Evolutionary conservation across 1,284 basidiomycete species (phyloP).

Genomic region (Apiotrichum laibachii): DNA sequence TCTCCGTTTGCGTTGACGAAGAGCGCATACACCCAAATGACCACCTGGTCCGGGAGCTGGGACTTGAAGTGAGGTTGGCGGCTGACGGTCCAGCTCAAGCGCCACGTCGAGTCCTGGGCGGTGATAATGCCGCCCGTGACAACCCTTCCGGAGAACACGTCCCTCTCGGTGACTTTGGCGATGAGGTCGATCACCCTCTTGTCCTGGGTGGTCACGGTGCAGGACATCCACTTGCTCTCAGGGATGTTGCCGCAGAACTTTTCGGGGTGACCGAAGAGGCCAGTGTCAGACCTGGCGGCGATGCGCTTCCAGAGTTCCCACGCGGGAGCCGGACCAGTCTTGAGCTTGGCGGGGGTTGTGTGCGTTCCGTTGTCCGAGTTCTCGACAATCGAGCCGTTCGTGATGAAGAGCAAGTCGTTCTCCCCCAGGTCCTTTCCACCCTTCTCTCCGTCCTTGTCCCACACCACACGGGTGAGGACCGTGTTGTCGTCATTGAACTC

Average conservation of each 20-base stretch:
- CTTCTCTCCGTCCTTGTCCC: not conserved
- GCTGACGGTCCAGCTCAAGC: constrained; percentile 3
- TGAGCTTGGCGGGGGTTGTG: constrained; percentile 1
- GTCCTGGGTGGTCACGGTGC: constrained; percentile 4
- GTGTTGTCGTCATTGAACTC: not conserved
- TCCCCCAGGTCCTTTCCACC: not conserved
- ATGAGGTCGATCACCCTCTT: constrained; percentile 3
- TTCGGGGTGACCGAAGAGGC: constrained; percentile 2
- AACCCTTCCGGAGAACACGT: constrained; percentile 1
- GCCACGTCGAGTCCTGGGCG: constrained; percentile 3
- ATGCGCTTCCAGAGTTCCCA: constrained; percentile 10
- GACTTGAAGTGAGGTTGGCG: constrained; percentile 7
- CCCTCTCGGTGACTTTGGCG: constrained; percentile 1
- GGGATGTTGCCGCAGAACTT: constrained; percentile 3
- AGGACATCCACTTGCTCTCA: constrained; percentile 2
- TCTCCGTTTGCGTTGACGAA: not conserved
- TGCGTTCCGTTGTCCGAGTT: constrained; percentile 9
- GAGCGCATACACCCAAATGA: constrained; percentile 1
- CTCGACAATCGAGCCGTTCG: constrained; percentile 5
- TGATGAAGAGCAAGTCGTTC: constrained; percentile 5
- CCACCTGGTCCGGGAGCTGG: not conserved
- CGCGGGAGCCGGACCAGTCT: constrained; percentile 2
- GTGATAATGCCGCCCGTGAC: constrained; percentile 6
- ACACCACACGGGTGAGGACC: not conserved
- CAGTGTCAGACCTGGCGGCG: not conserved